Percentiles rank a stretch among this genome's conserved stretches.
phyloP scores from a whole-genome alignment of 805 yeast species.

The Candida quercuum region DNA sequence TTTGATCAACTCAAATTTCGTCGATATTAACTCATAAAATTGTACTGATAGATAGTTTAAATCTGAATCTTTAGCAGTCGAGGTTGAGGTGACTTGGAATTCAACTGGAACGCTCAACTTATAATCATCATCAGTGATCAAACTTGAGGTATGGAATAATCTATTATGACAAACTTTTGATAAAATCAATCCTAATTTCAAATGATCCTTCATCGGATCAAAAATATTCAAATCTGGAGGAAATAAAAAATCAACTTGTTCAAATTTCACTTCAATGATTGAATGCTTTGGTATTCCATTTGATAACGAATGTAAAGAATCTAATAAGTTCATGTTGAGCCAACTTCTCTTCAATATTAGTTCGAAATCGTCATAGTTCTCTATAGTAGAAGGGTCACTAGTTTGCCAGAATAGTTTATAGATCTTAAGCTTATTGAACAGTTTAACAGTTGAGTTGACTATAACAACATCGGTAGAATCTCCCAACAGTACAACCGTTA shows the following conservation, averaged over 20 bases:
- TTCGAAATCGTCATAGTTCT: conserved; percentile 20
- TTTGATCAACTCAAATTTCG: conserved; percentile 32
- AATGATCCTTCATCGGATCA: conserved; percentile 18
- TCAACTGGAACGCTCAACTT: background rate
- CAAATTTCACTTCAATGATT: conserved; percentile 13
- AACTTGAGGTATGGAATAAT: background rate
- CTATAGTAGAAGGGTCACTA: conserved; percentile 5
- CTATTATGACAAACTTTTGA: conserved; percentile 14
- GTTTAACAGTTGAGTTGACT: conserved; percentile 44
- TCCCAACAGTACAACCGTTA: conserved; percentile 54
- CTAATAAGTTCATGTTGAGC: conserved; percentile 42
- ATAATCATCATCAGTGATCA: background rate
- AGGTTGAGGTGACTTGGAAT: background rate
- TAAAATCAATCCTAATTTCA: conserved; percentile 22
- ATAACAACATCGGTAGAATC: conserved; percentile 49
- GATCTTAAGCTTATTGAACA: conserved; percentile 55
- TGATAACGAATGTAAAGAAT: conserved; percentile 45
- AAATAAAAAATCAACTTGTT: conserved; percentile 18
- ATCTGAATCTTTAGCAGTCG: background rate
- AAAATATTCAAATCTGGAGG: conserved; percentile 14
- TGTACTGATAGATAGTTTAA: conserved; percentile 9
- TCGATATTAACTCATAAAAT: conserved; percentile 26
- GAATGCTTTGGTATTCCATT: conserved; percentile 42
- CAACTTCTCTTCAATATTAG: conserved; percentile 37
- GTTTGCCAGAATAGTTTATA: conserved; percentile 28